Evolutionary conservation across 2,329 filamentous ascomycete genomes (phyloP), one percentile per base, ranked within the genome.

Genomic region (Macrophomina phaseolina): DNA sequence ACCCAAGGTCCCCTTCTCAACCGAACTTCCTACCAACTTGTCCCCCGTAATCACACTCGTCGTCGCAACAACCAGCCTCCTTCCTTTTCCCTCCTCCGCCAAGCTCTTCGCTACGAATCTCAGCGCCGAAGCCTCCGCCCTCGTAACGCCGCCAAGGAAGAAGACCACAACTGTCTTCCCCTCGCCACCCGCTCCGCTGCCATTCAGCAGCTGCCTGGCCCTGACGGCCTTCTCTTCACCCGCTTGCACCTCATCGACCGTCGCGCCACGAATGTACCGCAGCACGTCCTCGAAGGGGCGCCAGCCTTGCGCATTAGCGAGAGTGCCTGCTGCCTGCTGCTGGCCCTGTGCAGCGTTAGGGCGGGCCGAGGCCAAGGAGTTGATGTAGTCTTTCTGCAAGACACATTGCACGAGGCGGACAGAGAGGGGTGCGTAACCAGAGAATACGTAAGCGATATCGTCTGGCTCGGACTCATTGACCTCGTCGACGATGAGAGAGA

Each of bases 361-460:
- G 36, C 91, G 90, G 71, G 87, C 89, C 1, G 55, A 85, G 4
- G 87, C 88, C 66, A 90, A 82, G 3, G 68, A 60, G 14, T 77
- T 75, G 36, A 99, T 82, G 71, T 94, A 91, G 66, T 92, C 88
- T 78, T 99, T 99, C 77, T 98, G 94, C 56, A 99, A 81, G 60
- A 98, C 87, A 75, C 92, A 95, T 78, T 99, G 96, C 5, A 99
- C 90, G 4, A 99, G 86, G 16, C 95, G 90, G 64, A 98, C 87
- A 52, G 92, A 97, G 12, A 99, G 85, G 0, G 95, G 96, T 4
- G 96, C 95, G 76, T 98, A 99, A 63, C 95, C 96, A 70, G 92
- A 97, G 80, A 98, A 99, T 11, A 97, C 94, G 74, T 99, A 99
- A n/a, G 94, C 91, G 68, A 98, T 90, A 73, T 99, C 95, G 73